Evolutionary conservation across 179 eudicot genomes (phyloP).

Genomic region (Gypsophila paniculata): DNA sequence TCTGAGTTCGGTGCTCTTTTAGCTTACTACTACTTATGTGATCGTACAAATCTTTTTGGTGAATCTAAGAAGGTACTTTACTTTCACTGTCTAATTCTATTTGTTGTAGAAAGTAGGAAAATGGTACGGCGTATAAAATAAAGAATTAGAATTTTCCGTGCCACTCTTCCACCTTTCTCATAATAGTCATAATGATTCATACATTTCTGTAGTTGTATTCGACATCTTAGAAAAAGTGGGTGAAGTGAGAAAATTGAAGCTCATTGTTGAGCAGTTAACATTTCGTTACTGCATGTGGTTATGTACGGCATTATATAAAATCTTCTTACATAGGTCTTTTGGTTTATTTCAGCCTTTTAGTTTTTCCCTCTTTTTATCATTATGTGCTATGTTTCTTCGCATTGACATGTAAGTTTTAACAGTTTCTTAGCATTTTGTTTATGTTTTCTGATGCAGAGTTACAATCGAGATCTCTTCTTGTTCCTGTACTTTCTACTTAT

Average conservation of each 20-base stretch:
- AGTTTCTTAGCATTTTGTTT: conserved; percentile 17
- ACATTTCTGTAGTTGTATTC: background rate
- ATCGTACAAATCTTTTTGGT: conserved; percentile 40
- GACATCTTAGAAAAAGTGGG: background rate
- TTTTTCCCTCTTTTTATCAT: background rate
- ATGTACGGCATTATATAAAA: background rate
- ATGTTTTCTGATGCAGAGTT: conserved; percentile 51
- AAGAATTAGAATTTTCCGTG: background rate
- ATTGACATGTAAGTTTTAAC: background rate
- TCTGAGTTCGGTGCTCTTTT: conserved; percentile 39
- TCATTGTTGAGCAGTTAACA: background rate
- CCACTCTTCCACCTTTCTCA: background rate
- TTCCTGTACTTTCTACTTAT: conserved; percentile 83
- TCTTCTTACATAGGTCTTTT: conserved; percentile 1
- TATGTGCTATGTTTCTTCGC: background rate
- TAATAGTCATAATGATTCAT: background rate
- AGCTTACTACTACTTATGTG: conserved; percentile 40
- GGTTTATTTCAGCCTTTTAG: background rate
- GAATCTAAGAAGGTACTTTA: conserved; percentile 41
- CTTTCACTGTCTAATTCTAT: conserved; percentile 8
- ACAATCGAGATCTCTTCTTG: conserved; percentile 83
- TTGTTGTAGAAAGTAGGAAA: background rate
- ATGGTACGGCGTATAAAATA: background rate
- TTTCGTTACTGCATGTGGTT: background rate
- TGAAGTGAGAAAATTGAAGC: background rate